Percentiles rank a stretch among this genome's conserved stretches.
Evolutionary conservation across 2,329 filamentous ascomycete genomes (phyloP).

Genomic region (Phaeoacremonium minimum): DNA sequence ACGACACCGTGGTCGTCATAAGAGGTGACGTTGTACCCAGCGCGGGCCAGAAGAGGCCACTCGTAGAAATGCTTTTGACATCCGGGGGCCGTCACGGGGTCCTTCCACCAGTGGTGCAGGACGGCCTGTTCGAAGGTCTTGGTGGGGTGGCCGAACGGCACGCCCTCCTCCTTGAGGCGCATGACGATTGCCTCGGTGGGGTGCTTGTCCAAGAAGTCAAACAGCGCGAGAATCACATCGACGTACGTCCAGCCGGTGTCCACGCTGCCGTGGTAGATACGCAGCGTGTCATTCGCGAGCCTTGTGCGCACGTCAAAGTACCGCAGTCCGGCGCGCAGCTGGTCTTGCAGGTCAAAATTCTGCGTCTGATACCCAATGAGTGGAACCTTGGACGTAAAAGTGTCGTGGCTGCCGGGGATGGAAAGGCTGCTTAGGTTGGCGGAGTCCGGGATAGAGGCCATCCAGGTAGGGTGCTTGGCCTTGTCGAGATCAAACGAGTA

Average conservation of each 20-base stretch:
- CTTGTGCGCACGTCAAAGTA: constrained; percentile 46
- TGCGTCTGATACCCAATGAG: constrained; percentile 37
- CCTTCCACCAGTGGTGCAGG: constrained; percentile 29
- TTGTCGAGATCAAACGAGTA: constrained; percentile 38
- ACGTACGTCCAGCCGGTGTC: constrained; percentile 39
- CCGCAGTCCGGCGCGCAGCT: constrained; percentile 41
- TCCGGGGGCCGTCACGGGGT: constrained; percentile 27
- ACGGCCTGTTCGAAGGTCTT: constrained; percentile 41
- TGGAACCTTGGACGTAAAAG: constrained; percentile 37
- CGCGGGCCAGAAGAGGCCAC: constrained; percentile 2
- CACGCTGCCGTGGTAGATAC: constrained; percentile 40
- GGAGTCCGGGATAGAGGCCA: constrained; percentile 35
- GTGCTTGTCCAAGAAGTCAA: constrained; percentile 38
- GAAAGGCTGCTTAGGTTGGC: constrained; percentile 37
- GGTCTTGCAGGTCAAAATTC: constrained; percentile 36
- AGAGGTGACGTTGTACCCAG: too few relatives aligned
- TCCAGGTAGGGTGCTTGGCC: constrained; percentile 32
- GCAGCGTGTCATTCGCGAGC: constrained; percentile 27
- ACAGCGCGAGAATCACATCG: constrained; percentile 37
- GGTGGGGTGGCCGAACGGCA: constrained; percentile 26
- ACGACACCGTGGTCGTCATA: neutral
- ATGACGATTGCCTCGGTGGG: constrained; percentile 43
- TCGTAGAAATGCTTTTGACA: constrained; percentile 29
- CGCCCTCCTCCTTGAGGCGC: constrained; percentile 44
- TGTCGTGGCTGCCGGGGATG: constrained; percentile 50